Percentiles rank a stretch among this genome's conserved stretches.
Conservation (phyloP, 208 protist genomes). For the Crithidia fasciculata region DNA sequence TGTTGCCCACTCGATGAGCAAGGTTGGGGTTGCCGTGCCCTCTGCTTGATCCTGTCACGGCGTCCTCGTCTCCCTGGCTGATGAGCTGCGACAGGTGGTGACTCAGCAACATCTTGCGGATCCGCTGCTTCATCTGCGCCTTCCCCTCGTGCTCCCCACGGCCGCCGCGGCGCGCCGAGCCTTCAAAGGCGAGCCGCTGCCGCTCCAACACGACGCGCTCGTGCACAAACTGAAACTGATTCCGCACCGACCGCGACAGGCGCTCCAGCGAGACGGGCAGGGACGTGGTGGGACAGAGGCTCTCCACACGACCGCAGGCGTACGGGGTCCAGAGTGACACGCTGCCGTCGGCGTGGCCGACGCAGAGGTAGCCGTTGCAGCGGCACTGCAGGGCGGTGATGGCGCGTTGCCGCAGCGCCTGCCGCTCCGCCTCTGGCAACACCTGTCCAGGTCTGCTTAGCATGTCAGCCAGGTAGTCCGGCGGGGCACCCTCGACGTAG, state of each 20-base stretch:
- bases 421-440: slow-evolving; percentile 38
- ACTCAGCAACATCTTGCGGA: slow-evolving; percentile 47
- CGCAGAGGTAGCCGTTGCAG: slow-evolving; percentile 70
- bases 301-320: slow-evolving; percentile 62
- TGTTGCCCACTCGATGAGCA: neutral
- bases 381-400: slow-evolving; percentile 61
- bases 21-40: neutral
- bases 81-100: slow-evolving; percentile 34
- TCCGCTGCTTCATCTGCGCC: slow-evolving; percentile 38
- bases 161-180: slow-evolving; percentile 2
- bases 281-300: slow-evolving; percentile 60
- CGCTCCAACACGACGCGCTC: slow-evolving; percentile 39
- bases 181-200: slow-evolving; percentile 46
- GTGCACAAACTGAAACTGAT: slow-evolving; percentile 51
- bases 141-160: slow-evolving; percentile 33
- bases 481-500: slow-evolving; percentile 66
- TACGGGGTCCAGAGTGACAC: slow-evolving; percentile 78
- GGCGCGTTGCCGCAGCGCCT: slow-evolving; percentile 36
- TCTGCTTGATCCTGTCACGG: neutral
- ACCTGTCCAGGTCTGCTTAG: slow-evolving; percentile 46
- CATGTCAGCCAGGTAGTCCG: slow-evolving; percentile 50
- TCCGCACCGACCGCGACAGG: slow-evolving; percentile 47
- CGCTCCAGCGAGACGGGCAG: slow-evolving; percentile 44
- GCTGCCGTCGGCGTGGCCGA: slow-evolving; percentile 68
- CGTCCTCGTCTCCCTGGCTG: slow-evolving; percentile 3